Evolutionary conservation across 805 yeast species (phyloP).

Genomic region (Nakazawaea ambrosiae): DNA sequence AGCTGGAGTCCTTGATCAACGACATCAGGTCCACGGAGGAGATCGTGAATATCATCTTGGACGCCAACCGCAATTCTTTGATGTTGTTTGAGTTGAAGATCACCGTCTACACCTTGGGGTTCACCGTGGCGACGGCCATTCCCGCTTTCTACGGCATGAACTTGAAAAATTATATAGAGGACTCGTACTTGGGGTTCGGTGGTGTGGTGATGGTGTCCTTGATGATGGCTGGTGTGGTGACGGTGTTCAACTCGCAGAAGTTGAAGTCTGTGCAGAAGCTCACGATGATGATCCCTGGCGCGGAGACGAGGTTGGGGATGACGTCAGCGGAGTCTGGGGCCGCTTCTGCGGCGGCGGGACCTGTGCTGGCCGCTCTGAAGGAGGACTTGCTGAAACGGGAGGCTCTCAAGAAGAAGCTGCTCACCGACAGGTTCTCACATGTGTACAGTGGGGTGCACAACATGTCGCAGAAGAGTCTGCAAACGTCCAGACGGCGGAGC

Average conservation of each 20-base stretch:
- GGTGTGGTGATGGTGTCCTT: conserved; percentile 35
- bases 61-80: conserved; percentile 83
- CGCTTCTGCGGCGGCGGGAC: neutral
- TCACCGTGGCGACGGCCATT: conserved; percentile 74
- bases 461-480: neutral
- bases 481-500: neutral
- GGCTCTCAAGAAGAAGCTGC: conserved; percentile 11
- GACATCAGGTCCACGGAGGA: conserved; percentile 91
- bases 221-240: conserved; percentile 29
- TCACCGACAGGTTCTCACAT: conserved; percentile 8
- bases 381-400: conserved; percentile 19
- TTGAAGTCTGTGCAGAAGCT: conserved; percentile 57
- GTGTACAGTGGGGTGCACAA: conserved; percentile 3
- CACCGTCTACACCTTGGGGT: conserved; percentile 76
- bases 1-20: conserved; percentile 71
- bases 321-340: neutral
- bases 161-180: conserved; percentile 70
- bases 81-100: conserved; percentile 83
- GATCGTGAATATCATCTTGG: conserved; percentile 83
- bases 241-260: conserved; percentile 48
- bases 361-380: no score
- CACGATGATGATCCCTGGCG: conserved; percentile 45
- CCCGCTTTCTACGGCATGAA: conserved; percentile 93
- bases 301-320: neutral
- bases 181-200: conserved; percentile 55